These are phyloP conservation scores for Tremella yokohamensis DNA, from an alignment of 768 basidiomycete genomes.

Conservation along the genomic window DNA sequence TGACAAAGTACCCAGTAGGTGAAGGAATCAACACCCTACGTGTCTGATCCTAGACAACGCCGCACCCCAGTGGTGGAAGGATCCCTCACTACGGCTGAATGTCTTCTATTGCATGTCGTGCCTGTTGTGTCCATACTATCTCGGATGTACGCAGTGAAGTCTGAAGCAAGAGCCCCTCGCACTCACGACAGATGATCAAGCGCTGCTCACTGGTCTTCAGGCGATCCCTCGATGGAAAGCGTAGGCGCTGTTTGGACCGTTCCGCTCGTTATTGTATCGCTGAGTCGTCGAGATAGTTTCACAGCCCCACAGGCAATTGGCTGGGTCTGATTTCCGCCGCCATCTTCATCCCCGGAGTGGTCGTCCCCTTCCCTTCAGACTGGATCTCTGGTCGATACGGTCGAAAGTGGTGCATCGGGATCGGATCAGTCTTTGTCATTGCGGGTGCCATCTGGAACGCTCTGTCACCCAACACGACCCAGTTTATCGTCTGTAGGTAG, in stretches of 20 bases:
- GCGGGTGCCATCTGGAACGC: neutral
- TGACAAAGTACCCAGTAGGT: too few relatives aligned
- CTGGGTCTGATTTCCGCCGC: slow-evolving; percentile 31
- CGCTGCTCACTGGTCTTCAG: slow-evolving; percentile 30
- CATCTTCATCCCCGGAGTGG: slow-evolving; percentile 32
- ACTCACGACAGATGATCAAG: slow-evolving; percentile 22
- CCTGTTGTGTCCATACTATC: slow-evolving; percentile 28
- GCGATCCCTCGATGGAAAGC: slow-evolving; percentile 26
- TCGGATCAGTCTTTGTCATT: neutral
- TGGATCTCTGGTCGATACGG: slow-evolving; percentile 27
- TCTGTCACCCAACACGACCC: neutral
- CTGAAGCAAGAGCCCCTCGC: too few relatives aligned
- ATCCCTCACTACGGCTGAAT: slow-evolving; percentile 20
- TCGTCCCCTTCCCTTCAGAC: slow-evolving; percentile 33
- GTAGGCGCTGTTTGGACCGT: neutral
- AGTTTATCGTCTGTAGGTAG: neutral
- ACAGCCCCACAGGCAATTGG: slow-evolving; percentile 20
- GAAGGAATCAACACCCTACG: too few relatives aligned
- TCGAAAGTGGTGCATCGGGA: slow-evolving; percentile 12
- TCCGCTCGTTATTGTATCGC: too few relatives aligned
- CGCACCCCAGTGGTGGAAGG: slow-evolving; percentile 21
- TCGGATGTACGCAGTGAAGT: slow-evolving; percentile 16
- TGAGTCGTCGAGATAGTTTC: slow-evolving; percentile 13
- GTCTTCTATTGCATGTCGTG: slow-evolving; percentile 24
- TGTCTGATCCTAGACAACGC: slow-evolving; percentile 20